Evolutionary conservation across 176 grass and related monocot species (phyloP).

Genomic region (Pontederia crassipes): DNA sequence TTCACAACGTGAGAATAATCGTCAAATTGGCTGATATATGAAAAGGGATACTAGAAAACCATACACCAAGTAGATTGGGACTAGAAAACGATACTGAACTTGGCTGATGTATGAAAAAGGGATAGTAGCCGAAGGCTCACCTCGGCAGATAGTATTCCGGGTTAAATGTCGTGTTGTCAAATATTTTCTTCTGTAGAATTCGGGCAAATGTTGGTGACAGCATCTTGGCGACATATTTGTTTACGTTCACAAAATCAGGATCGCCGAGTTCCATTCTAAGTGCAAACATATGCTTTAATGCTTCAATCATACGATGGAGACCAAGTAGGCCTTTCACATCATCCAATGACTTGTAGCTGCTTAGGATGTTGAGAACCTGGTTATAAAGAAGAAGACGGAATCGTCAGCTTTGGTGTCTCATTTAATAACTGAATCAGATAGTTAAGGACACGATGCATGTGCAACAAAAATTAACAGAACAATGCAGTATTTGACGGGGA

Average conservation of each 20-base stretch:
- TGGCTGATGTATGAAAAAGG: not conserved
- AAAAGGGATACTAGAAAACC: not conserved
- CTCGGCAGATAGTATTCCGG: slow-evolving; percentile 61
- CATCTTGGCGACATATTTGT: slow-evolving; percentile 45
- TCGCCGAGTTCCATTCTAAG: slow-evolving; percentile 69
- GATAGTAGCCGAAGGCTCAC: slow-evolving; percentile 10
- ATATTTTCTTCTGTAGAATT: slow-evolving; percentile 35
- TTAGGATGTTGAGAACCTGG: slow-evolving; percentile 60
- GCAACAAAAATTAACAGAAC: too few relatives aligned
- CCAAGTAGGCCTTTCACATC: slow-evolving; percentile 47
- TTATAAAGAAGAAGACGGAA: not conserved
- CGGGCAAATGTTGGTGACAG: slow-evolving; percentile 47
- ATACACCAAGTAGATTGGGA: not conserved
- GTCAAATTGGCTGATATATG: too few relatives aligned
- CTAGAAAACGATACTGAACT: too few relatives aligned
- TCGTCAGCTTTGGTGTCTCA: not conserved
- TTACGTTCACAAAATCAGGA: slow-evolving; percentile 53
- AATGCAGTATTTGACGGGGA: not conserved
- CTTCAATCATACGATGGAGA: slow-evolving; percentile 61
- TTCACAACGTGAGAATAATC: not conserved
- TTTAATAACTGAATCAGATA: not conserved
- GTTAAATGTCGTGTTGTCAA: slow-evolving; percentile 68
- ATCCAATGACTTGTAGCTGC: slow-evolving; percentile 48
- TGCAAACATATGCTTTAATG: slow-evolving; percentile 73
- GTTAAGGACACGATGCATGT: too few relatives aligned